Conservation (phyloP, 116 monocot species). For the Trichopus zeylanicus region DNA sequence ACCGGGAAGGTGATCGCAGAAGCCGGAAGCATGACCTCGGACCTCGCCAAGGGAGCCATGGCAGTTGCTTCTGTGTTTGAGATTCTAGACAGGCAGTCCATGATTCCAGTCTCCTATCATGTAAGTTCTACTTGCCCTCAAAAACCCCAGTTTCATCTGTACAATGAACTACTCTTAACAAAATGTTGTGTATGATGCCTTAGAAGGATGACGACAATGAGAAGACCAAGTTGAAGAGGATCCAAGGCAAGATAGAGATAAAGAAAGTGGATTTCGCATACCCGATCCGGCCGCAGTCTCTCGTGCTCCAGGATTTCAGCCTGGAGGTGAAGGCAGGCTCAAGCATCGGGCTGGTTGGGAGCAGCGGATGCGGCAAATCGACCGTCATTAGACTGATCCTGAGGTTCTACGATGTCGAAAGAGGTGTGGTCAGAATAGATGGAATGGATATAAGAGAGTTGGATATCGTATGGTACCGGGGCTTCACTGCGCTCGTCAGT, state of each 20-base stretch:
- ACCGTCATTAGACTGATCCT: conserved; percentile 53
- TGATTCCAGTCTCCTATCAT: conserved; percentile 16
- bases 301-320: conserved; percentile 39
- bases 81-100: conserved; percentile 50
- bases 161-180: too few species aligned
- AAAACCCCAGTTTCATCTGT: too few species aligned
- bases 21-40: conserved; percentile 83
- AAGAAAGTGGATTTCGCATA: conserved; percentile 53
- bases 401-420: conserved; percentile 59
- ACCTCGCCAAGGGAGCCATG: conserved; percentile 65
- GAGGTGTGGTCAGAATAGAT: conserved; percentile 43
- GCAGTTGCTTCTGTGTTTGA: conserved; percentile 62
- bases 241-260: conserved; percentile 53
- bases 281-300: conserved; percentile 37
- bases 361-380: conserved; percentile 66
- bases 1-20: conserved; percentile 75
- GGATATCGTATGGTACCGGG: conserved; percentile 33
- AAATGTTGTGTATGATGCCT: not conserved
- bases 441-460: conserved; percentile 36
- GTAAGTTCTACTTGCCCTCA: conserved; percentile 9
- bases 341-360: conserved; percentile 48
- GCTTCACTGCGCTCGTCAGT: conserved; percentile 50
- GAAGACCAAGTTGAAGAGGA: conserved; percentile 10
- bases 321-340: conserved; percentile 47
- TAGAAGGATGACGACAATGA: not conserved